These are phyloP conservation scores for Penicillium sp. DNA, from an alignment of 2,329 filamentous ascomycete genomes.

Conservation along the genomic window DNA sequence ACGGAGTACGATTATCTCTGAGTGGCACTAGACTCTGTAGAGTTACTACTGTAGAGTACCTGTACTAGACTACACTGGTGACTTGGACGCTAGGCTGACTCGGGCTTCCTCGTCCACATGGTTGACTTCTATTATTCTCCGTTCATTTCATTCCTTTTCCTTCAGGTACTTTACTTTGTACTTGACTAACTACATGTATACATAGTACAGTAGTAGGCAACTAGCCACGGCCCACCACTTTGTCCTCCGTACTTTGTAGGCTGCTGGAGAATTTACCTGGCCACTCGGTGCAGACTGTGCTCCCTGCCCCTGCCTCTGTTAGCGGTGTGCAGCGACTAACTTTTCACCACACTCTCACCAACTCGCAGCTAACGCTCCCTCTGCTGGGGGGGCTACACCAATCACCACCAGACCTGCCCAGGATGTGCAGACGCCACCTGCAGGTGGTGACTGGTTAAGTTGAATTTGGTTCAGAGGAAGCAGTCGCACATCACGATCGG, in stretches of 20 bases:
- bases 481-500: constrained; percentile 14
- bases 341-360: neutral
- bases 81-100: neutral
- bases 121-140: neutral
- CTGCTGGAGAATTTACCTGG: too few species aligned
- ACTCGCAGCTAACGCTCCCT: neutral
- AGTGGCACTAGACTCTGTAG: neutral
- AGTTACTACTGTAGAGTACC: too few species aligned
- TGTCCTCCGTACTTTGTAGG: neutral
- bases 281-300: neutral
- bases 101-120: neutral
- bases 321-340: neutral
- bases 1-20: neutral
- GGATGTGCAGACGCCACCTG: constrained; percentile 19
- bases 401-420: neutral
- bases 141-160: neutral
- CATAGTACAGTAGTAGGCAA: neutral
- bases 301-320: neutral
- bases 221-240: neutral
- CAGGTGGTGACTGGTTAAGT: constrained; percentile 12
- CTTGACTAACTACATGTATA: neutral
- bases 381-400: neutral
- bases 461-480: neutral
- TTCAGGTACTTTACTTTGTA: neutral
- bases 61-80: too few species aligned